These are phyloP conservation scores for Dendryphion nanum DNA, from an alignment of 2,329 filamentous ascomycete species.

Conservation along the genomic window DNA sequence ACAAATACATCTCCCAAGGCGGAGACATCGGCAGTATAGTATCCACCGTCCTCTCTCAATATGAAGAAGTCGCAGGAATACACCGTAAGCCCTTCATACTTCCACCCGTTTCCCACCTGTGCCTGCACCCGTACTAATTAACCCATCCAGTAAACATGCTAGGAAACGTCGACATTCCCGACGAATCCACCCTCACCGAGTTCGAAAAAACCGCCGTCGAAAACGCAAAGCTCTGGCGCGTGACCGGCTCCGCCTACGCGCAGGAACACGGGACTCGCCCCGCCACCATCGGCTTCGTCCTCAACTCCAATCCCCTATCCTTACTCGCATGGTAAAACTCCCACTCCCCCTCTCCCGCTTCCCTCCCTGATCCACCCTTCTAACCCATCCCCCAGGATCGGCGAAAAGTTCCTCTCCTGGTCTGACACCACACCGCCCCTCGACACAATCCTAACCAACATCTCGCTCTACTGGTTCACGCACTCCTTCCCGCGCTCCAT, in stretches of 20 bases:
- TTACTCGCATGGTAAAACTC: constrained; percentile 52
- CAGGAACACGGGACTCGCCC: constrained; percentile 56
- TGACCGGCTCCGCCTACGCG: constrained; percentile 51
- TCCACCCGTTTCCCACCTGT: not conserved
- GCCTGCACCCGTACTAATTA: too few species aligned
- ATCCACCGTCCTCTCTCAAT: constrained; percentile 40
- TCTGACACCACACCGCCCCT: constrained; percentile 45
- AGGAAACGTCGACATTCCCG: constrained; percentile 6
- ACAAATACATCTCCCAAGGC: constrained; percentile 57
- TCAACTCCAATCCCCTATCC: constrained; percentile 56
- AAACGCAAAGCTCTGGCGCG: constrained; percentile 30
- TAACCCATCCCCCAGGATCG: constrained; percentile 39
- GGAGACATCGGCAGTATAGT: constrained; percentile 56
- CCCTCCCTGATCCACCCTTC: not conserved
- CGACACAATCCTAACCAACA: constrained; percentile 50
- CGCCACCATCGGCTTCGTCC: constrained; percentile 55
- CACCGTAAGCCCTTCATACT: constrained; percentile 22
- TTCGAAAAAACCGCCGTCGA: constrained; percentile 18
- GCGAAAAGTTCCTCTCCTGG: constrained; percentile 59
- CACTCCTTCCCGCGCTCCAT: constrained; percentile 48
- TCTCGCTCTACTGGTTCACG: constrained; percentile 59
- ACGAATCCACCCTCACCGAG: constrained; percentile 13
- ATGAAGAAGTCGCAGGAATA: constrained; percentile 49
- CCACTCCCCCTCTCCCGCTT: not conserved
- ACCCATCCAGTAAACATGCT: constrained; percentile 28